Conservation (phyloP, 257 asterid genomes). For the Scutellaria barbata region DNA sequence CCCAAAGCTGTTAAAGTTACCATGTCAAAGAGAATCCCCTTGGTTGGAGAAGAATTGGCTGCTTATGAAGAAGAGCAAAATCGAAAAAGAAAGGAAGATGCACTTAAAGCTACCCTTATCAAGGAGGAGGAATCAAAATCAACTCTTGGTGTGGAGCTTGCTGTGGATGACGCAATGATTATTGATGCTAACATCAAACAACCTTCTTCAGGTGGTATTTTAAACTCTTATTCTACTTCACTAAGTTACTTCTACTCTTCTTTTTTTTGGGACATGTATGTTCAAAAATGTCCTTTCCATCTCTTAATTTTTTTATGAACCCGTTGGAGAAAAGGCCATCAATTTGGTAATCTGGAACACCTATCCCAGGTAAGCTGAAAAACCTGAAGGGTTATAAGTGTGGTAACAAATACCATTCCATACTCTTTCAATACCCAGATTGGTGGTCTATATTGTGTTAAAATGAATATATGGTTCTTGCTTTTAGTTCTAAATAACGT, state of each 20-base stretch:
- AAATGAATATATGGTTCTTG: neutral
- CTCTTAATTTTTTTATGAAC: neutral
- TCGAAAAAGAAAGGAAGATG: slow-evolving; percentile 79
- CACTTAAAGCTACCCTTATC: slow-evolving; percentile 77
- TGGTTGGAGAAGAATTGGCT: slow-evolving; percentile 98
- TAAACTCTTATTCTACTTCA: slow-evolving; percentile 11
- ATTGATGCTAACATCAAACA: slow-evolving; percentile 60
- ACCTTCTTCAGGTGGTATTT: slow-evolving; percentile 64
- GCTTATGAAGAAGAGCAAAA: slow-evolving; percentile 98
- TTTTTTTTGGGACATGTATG: neutral
- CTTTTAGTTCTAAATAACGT: neutral
- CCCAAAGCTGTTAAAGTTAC: slow-evolving; percentile 99
- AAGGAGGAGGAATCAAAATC: slow-evolving; percentile 93
- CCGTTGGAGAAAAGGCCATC: slow-evolving; percentile 17
- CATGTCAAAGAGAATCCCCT: slow-evolving; percentile 89
- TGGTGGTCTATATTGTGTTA: neutral
- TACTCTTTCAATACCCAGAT: neutral
- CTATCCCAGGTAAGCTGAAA: neutral
- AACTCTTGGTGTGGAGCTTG: slow-evolving; percentile 55
- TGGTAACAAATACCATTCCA: neutral
- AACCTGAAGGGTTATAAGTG: neutral
- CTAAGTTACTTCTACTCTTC: slow-evolving; percentile 23
- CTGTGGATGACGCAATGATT: slow-evolving; percentile 72
- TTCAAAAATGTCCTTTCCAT: neutral
- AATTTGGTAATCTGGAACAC: neutral